A percentile compares a stretch with the other conserved stretches of the same genome.
phyloP scores from a whole-genome alignment of 2,329 filamentous ascomycete species.

The Chaetomiaceae sp. region DNA sequence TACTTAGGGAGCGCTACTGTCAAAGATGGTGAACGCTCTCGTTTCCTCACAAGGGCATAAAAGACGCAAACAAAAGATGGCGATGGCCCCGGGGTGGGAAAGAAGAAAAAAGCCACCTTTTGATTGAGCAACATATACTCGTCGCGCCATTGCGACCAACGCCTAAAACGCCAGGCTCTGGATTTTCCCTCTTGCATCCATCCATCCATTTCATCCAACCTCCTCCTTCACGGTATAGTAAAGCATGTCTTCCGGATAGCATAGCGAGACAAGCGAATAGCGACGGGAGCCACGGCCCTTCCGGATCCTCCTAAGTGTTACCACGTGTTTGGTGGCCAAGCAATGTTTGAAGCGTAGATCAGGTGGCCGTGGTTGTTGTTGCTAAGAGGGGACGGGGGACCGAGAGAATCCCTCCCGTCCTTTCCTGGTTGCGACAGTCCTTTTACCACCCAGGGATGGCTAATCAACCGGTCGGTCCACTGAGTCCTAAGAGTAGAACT shows the following conservation, averaged over 20 bases:
- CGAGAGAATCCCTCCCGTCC: too few relatives aligned
- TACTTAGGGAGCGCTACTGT: constrained; percentile 5
- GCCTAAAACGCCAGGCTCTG: constrained; percentile 14
- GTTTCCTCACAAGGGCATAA: not conserved
- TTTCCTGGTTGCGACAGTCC: too few relatives aligned
- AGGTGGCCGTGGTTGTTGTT: too few relatives aligned
- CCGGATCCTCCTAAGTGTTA: too few relatives aligned
- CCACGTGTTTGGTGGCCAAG: too few relatives aligned
- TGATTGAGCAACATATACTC: not conserved
- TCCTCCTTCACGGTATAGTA: not conserved
- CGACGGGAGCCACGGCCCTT: not conserved
- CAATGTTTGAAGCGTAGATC: too few relatives aligned
- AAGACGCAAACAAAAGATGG: not conserved
- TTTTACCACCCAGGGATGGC: too few relatives aligned
- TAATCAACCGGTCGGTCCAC: too few relatives aligned
- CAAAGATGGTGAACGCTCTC: constrained; percentile 6
- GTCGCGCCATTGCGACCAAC: not conserved
- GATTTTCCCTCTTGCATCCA: not conserved
- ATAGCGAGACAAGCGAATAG: not conserved
- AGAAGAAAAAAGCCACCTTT: not conserved
- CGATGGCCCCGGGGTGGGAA: too few relatives aligned
- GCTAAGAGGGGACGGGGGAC: too few relatives aligned
- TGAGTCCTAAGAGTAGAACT: constrained; percentile 49
- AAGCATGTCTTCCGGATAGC: not conserved
- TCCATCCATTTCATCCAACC: not conserved